phyloP scores from a whole-genome alignment of 345 rosid genomes.

The Citrus maxima region DNA sequence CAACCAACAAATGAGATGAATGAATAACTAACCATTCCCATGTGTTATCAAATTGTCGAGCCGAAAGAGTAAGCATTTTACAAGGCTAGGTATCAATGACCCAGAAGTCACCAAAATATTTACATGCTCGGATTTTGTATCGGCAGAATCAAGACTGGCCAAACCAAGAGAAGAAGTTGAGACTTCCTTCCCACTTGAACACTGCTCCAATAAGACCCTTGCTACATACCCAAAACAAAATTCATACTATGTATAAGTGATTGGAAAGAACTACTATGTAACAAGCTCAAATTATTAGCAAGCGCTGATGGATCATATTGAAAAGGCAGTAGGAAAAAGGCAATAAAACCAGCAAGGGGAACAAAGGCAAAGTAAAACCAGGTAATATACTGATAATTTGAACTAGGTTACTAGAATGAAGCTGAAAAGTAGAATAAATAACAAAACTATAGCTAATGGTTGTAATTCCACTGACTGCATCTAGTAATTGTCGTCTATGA shows the following conservation, averaged over 20 bases:
- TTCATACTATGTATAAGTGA: constrained; percentile 16
- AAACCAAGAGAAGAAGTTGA: constrained; percentile 15
- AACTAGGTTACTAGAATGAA: background rate
- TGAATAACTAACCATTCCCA: constrained; percentile 55
- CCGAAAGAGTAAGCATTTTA: constrained; percentile 78
- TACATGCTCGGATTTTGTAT: constrained; percentile 31
- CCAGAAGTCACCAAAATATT: constrained; percentile 88
- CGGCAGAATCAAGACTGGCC: constrained; percentile 20
- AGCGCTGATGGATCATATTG: background rate
- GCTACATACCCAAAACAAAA: constrained; percentile 49
- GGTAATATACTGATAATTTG: background rate
- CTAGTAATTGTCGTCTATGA: background rate
- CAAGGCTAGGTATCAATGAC: constrained; percentile 83
- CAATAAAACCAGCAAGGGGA: background rate
- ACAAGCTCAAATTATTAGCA: background rate
- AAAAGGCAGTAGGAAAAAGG: background rate
- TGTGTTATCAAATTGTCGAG: constrained; percentile 53
- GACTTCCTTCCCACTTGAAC: constrained; percentile 48
- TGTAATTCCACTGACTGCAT: background rate
- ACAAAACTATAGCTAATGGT: background rate
- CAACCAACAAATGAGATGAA: background rate
- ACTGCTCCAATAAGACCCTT: constrained; percentile 62
- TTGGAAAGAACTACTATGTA: background rate
- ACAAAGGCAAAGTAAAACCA: background rate
- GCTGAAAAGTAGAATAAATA: background rate